Base-by-base conservation (phyloP, 306 rosid species). In the Quercus engelmannii region DNA sequence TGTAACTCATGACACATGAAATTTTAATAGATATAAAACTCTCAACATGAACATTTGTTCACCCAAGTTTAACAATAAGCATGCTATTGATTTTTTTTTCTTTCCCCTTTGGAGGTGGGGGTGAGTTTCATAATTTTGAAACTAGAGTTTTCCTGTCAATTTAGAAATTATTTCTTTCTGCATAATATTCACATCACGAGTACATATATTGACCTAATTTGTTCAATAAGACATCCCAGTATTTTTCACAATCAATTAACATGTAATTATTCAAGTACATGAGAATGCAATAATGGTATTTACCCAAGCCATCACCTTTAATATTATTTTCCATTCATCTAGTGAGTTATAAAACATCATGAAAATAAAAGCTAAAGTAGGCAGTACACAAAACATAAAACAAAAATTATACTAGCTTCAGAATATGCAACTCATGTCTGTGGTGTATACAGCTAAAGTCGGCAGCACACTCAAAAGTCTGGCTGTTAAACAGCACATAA, bases 401-500 rank as follows among this genome's bases (percentile, higher is more conserved):
- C 30, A 58, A 58, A 58, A 58, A 11, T 18, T n/a, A 58, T 57
- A 20, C 14, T 57, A 6, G 63, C 63, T 19, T 19, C 63, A 57
- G 17, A 25, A 63, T 26, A 41, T 23, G 41, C 38, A 26, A 26
- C 38, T 63, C 19, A 1, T 11, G 38, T 12, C 69, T 28, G 35
- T 26, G 33, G 31, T 18, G 14, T 5, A 26, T 1, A 63, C 69
- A 63, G 15, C 28, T 14, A 14, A 28, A 4, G 5, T 64, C 30
- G 18, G 70, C 43, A 64, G 20, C 70, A 61, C 5, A 25, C 28
- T 25, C 68, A 30, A 41, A 64, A 64, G 20, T 18, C 70, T 64
- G 70, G 43, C 41, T 6, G 23, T 82, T 17, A 55, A 76, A 65
- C 61, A 74, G 56, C 68, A 73, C 71, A 76, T 14, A 82, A 59